These are phyloP conservation scores for Afroboletus lepidellus DNA, from an alignment of 1,284 basidiomycete genomes.

Conservation along the genomic window DNA sequence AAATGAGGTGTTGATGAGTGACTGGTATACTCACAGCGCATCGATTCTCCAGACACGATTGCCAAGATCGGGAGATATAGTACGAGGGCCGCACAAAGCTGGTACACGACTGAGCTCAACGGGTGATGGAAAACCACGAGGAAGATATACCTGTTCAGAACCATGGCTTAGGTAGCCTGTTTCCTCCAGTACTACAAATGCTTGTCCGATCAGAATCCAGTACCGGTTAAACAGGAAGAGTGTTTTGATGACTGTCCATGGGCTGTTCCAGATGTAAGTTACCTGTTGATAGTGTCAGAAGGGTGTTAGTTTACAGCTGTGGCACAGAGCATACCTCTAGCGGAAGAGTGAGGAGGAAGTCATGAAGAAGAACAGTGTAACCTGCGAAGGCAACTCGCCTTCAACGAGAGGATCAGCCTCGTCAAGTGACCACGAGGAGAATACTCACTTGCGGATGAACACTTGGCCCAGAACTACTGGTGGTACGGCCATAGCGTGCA, in stretches of 20 bases:
- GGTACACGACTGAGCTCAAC: neutral
- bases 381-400: conserved; percentile 16
- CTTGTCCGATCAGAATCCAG: conserved; percentile 23
- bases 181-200: conserved; percentile 23
- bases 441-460: conserved; percentile 21
- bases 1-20: neutral
- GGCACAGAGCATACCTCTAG: conserved; percentile 15
- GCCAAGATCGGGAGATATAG: conserved; percentile 3
- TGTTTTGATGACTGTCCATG: conserved; percentile 19
- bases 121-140: neutral
- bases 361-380: conserved; percentile 14
- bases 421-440: neutral
- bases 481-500: conserved; percentile 17
- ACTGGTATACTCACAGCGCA: conserved; percentile 22
- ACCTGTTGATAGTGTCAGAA: conserved; percentile 8
- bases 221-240: conserved; percentile 29
- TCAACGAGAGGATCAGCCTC: neutral
- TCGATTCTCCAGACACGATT: conserved; percentile 22
- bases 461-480: conserved; percentile 2
- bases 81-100: conserved; percentile 15
- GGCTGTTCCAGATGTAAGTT: conserved; percentile 17
- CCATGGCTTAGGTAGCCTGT: conserved; percentile 14
- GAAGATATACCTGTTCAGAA: conserved; percentile 15
- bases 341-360: conserved; percentile 20
- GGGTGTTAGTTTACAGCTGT: neutral